phyloP scores from a whole-genome alignment of 345 rosid species.

The Populus ilicifolia region DNA sequence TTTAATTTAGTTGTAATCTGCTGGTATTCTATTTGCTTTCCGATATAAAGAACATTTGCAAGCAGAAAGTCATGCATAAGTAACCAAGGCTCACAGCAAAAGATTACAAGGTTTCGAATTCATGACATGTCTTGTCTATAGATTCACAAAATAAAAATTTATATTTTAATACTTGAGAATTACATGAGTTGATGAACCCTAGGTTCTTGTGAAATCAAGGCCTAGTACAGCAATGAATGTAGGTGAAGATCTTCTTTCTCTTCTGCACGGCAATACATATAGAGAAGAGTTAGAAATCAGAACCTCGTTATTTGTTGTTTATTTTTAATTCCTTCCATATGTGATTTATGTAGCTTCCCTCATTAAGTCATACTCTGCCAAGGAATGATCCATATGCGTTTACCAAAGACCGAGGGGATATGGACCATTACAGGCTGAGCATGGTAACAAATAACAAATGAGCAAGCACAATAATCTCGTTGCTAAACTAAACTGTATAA shows the following conservation, averaged over 20 bases:
- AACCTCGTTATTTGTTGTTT: neutral
- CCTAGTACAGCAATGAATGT: constrained; percentile 75
- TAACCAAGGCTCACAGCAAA: neutral
- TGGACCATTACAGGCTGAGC: constrained; percentile 23
- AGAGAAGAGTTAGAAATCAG: constrained; percentile 17
- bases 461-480: neutral
- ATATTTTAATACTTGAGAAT: neutral
- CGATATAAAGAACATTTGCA: neutral
- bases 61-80: neutral
- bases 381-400: constrained; percentile 46
- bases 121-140: neutral
- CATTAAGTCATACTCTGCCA: constrained; percentile 2
- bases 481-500: neutral
- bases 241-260: constrained; percentile 70
- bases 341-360: neutral
- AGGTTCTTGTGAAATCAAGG: constrained; percentile 33
- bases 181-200: neutral
- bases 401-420: constrained; percentile 41
- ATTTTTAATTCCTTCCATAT: neutral
- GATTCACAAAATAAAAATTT: neutral
- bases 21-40: neutral
- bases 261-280: constrained; percentile 50
- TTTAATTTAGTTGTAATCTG: neutral
- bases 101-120: too few species aligned
- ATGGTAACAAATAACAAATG: neutral